phyloP scores from a whole-genome alignment of 768 basidiomycete species.

The Fibroporia radiculosa region DNA sequence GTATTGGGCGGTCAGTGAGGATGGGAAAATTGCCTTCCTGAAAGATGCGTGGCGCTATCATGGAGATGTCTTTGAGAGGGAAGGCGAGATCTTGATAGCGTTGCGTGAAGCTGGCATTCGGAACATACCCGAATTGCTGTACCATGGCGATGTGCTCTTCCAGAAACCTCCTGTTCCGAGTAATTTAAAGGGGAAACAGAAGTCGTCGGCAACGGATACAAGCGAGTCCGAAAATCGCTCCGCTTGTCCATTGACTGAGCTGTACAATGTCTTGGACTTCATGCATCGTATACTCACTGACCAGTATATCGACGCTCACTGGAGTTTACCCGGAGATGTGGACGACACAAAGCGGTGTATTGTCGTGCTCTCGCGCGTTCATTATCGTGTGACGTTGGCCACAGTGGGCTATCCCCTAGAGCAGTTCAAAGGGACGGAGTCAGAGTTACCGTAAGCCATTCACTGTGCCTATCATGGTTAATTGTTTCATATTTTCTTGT shows the following conservation, averaged over 20 bases:
- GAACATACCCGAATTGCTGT: neutral
- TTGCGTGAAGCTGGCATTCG: neutral
- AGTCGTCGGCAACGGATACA: too few species aligned
- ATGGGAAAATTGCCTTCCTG: neutral
- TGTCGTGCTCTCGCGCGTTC: neutral
- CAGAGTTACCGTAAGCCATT: neutral
- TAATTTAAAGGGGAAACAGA: too few species aligned
- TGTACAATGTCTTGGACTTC: too few species aligned
- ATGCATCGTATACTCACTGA: too few species aligned
- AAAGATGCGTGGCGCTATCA: slow-evolving; percentile 10
- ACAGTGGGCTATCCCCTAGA: slow-evolving; percentile 1
- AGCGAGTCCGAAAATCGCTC: too few species aligned
- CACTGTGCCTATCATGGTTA: slow-evolving; percentile 5
- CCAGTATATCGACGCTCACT: too few species aligned
- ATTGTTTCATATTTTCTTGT: neutral
- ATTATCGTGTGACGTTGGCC: slow-evolving; percentile 3
- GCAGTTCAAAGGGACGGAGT: neutral
- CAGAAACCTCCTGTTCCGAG: too few species aligned
- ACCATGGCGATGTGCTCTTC: slow-evolving; percentile 7
- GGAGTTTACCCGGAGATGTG: too few species aligned
- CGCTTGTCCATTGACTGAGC: too few species aligned
- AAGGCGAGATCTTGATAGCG: neutral
- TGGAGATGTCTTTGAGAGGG: neutral
- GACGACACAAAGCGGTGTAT: too few species aligned
- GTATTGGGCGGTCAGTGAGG: slow-evolving; percentile 7